A percentile compares a stretch with the other conserved stretches of the same genome.
phyloP scores from a whole-genome alignment of 306 rosid species.

The Cucumis hystrix region DNA sequence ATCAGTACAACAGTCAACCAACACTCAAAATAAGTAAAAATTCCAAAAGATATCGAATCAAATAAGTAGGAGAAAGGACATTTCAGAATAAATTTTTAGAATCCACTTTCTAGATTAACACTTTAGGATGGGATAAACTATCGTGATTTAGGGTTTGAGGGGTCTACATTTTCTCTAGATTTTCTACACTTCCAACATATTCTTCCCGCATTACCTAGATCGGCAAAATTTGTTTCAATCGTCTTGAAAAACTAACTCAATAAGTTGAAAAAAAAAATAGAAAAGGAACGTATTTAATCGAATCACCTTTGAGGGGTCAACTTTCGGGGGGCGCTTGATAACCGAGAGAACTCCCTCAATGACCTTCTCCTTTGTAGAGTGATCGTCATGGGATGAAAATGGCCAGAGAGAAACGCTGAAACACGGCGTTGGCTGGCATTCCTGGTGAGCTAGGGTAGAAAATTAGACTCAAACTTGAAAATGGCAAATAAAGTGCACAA shows the following conservation, averaged over 20 bases:
- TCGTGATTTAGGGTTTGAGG: not conserved
- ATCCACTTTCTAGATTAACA: not conserved
- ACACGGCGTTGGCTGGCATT: not conserved
- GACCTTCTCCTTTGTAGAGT: conserved; percentile 53
- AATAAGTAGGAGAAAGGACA: no score
- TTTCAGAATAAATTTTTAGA: no score
- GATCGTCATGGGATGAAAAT: conserved; percentile 80
- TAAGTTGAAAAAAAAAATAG: not conserved
- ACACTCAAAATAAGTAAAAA: not conserved
- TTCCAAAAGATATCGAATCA: not conserved
- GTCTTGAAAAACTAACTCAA: not conserved
- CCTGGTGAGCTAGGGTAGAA: conserved; percentile 20
- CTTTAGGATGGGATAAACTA: not conserved
- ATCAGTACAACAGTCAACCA: not conserved
- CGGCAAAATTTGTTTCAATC: not conserved
- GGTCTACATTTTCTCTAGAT: not conserved
- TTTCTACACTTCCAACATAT: not conserved
- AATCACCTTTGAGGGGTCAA: conserved; percentile 75
- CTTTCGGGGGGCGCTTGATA: conserved; percentile 75
- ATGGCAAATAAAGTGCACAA: conserved; percentile 83
- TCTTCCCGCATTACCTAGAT: not conserved
- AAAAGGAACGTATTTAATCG: not conserved
- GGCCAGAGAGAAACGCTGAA: conserved; percentile 27
- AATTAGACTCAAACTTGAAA: conserved; percentile 43
- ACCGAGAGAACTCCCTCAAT: conserved; percentile 73